Evolutionary conservation across 257 asterid genomes (phyloP).

Genomic region (Solanum corneliomulleri): DNA sequence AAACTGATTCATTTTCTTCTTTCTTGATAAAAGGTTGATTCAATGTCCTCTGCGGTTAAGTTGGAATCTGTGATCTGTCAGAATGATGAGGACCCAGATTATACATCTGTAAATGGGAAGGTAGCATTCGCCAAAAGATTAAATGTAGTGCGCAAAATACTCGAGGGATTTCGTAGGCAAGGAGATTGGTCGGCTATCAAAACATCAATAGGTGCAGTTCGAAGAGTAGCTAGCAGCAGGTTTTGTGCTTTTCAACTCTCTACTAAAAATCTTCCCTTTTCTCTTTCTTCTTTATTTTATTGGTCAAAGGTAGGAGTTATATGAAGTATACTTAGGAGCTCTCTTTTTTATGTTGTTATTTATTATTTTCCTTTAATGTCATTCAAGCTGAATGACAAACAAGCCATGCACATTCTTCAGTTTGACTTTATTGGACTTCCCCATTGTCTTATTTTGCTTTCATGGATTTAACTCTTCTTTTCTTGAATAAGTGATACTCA

Average conservation of each 20-base stretch:
- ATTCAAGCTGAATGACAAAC: neutral
- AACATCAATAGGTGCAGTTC: conserved; percentile 3
- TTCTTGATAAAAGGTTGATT: neutral
- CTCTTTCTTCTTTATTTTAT: neutral
- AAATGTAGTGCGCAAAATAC: conserved; percentile 4
- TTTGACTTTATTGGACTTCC: neutral
- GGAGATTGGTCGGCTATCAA: conserved; percentile 15
- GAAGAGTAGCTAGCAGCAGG: conserved; percentile 23
- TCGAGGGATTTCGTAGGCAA: conserved; percentile 13
- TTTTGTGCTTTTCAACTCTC: neutral
- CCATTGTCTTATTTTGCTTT: neutral
- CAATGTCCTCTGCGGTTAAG: conserved; percentile 22
- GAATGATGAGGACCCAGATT: conserved; percentile 5
- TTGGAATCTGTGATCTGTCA: conserved; percentile 7
- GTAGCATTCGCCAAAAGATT: conserved; percentile 6
- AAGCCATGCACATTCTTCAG: neutral
- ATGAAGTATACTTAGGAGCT: neutral
- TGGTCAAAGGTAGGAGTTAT: neutral
- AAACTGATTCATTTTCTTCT: neutral
- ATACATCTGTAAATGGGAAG: conserved; percentile 1
- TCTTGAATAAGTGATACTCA: neutral
- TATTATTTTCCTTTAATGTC: neutral
- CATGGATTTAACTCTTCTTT: neutral
- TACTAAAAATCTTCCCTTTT: neutral
- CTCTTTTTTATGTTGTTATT: neutral